Base-by-base conservation (phyloP, 495 filamentous ascomycete species). In the Talaromyces ruber region DNA sequence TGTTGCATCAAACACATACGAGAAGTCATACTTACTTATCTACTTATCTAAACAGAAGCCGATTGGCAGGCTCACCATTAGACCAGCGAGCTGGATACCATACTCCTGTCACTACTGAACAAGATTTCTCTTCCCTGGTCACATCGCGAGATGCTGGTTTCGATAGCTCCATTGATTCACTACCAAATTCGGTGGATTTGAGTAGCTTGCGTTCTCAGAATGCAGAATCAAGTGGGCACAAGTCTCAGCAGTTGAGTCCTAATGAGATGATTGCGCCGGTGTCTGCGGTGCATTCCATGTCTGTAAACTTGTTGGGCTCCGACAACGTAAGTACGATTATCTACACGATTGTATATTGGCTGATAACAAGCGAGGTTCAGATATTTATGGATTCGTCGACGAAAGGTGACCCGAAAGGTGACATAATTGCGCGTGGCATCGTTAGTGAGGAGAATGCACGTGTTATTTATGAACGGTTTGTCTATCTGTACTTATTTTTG, bases 231-330 rank as follows among this genome's bases (percentile, higher is more conserved):
- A 67, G 69, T 59, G 73, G 67, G 6, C 67, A 69, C 0, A 74
- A 78, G 14, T 71, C 71, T 5, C 75, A 78, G 62, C 74, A 76
- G 11, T 64, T 78, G 7, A 76, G 71, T 45, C 74, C 75, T 0
- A 74, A 73, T 52, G 75, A 78, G 54, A 75, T 76, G 75, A 76
- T 78, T 43, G 75, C 75, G 7, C 75, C 75, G 4, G 70, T 68
- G 3, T 76, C 74, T 12, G 72, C 68, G 3, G 68, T 75, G 56
- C 75, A 78, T 59, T 75, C 74, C 7, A 75, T 78, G 74, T 78
- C 75, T 29, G 73, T 78, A 18, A 78, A 76, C 24, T 64, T 78
- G n/a, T 66, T 73, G 5, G 75, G 67, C 6, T 68, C 72, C 14
- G 71, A 70, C 32, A 67, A 71, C 64, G 73, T 75, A 37, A 65